Conservation (phyloP, 2,329 filamentous ascomycete species). For the Thelonectria discophora region DNA sequence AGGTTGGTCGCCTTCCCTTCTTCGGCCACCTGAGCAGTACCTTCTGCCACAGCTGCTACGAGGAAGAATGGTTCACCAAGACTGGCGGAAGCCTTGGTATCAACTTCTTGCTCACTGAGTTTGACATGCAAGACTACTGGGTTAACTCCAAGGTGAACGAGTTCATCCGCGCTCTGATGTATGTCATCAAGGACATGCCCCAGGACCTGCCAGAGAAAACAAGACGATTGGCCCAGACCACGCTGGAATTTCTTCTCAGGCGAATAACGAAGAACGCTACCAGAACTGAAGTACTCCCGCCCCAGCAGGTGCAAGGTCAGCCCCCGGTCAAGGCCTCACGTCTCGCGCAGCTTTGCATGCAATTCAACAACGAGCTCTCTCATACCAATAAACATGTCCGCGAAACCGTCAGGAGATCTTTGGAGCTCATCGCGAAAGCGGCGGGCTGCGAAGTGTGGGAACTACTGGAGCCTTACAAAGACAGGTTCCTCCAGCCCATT, state of each 20-base stretch:
- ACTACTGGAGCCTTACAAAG: conserved; percentile 87
- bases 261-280: conserved; percentile 81
- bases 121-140: conserved; percentile 87
- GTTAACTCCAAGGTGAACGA: conserved; percentile 83
- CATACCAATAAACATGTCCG: conserved; percentile 98
- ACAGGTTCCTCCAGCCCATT: conserved; percentile 87
- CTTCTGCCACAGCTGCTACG: conserved; percentile 95
- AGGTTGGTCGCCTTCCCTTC: conserved; percentile 80
- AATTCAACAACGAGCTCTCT: conserved; percentile 86
- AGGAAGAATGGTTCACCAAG: conserved; percentile 99
- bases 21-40: conserved; percentile 83
- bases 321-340: conserved; percentile 63
- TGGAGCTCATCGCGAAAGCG: conserved; percentile 82
- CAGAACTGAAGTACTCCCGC: conserved; percentile 72
- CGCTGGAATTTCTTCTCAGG: conserved; percentile 79
- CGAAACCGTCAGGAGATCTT: conserved; percentile 81
- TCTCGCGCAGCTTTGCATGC: conserved; percentile 79
- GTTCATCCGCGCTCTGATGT: conserved; percentile 89
- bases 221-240: conserved; percentile 81
- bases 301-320: conserved; percentile 53
- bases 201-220: conserved; percentile 92
- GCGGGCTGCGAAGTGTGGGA: conserved; percentile 84
- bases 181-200: conserved; percentile 98
- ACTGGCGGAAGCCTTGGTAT: conserved; percentile 92
- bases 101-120: conserved; percentile 82